Evolutionary conservation across 1,284 basidiomycete species (phyloP).

Genomic region (Termitomyces sp.): DNA sequence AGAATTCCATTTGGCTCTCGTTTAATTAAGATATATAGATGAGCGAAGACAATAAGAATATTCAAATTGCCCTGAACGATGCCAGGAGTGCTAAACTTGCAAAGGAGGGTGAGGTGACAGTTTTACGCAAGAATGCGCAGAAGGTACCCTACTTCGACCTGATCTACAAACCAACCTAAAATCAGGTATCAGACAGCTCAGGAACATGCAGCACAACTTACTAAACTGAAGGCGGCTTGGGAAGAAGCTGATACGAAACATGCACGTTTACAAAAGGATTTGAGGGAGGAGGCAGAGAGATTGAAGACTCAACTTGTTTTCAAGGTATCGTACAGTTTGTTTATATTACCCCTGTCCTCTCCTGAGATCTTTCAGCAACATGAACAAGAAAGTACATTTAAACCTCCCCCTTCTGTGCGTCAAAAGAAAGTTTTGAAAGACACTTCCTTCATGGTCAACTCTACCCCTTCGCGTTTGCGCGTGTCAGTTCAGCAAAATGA

Average conservation of each 20-base stretch:
- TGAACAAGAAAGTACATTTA: conserved; percentile 60
- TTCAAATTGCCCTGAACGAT: conserved; percentile 41
- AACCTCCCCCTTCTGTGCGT: conserved; percentile 38
- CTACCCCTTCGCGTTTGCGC: conserved; percentile 37
- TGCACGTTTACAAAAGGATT: conserved; percentile 48
- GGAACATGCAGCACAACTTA: conserved; percentile 54
- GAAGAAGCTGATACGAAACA: conserved; percentile 56
- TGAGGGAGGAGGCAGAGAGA: conserved; percentile 65
- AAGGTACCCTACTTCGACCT: conserved; percentile 35
- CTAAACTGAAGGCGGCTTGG: conserved; percentile 53
- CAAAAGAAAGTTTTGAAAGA: conserved; percentile 35
- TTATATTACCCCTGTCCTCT: background rate
- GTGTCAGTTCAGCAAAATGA: conserved; percentile 28
- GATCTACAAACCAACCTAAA: conserved; percentile 2
- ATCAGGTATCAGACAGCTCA: conserved; percentile 43
- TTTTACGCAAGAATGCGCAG: conserved; percentile 52
- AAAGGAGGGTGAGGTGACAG: conserved; percentile 60
- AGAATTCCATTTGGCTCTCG: background rate
- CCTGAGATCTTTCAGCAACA: conserved; percentile 48
- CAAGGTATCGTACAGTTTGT: conserved; percentile 40
- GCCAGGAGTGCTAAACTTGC: conserved; percentile 43
- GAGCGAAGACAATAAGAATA: conserved; percentile 40
- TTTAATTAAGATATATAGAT: conserved; percentile 35
- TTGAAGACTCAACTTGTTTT: conserved; percentile 65
- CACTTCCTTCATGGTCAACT: conserved; percentile 34